These are phyloP conservation scores for Hypoxylon rickii DNA, from an alignment of 495 filamentous ascomycete genomes.

Conservation along the genomic window DNA sequence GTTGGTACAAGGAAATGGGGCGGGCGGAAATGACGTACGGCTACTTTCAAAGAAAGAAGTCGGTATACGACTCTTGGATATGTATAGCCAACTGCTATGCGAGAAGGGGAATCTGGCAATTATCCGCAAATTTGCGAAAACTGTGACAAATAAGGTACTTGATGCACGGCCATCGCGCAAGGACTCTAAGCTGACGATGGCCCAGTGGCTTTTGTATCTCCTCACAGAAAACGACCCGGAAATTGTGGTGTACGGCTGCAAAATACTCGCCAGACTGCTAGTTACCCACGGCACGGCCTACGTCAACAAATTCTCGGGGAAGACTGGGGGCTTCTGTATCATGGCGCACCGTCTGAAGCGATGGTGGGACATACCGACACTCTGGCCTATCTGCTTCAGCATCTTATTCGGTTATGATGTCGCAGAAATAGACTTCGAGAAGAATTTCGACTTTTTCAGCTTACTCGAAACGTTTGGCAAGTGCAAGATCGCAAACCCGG, in stretches of 20 bases:
- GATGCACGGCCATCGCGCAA: slow-evolving; percentile 21
- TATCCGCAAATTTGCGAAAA: slow-evolving; percentile 87
- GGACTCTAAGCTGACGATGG: slow-evolving; percentile 46
- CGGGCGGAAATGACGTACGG: slow-evolving; percentile 14
- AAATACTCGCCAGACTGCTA: slow-evolving; percentile 85
- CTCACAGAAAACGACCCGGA: slow-evolving; percentile 85
- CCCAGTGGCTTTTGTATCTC: slow-evolving; percentile 91
- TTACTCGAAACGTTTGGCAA: slow-evolving; percentile 73
- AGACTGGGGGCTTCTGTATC: slow-evolving; percentile 82
- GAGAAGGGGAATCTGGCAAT: slow-evolving; percentile 66
- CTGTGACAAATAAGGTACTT: slow-evolving; percentile 92
- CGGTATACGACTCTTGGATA: slow-evolving; percentile 74
- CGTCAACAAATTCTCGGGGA: slow-evolving; percentile 80
- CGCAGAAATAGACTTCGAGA: slow-evolving; percentile 71
- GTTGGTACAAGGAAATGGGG: slow-evolving; percentile 34
- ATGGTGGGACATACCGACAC: slow-evolving; percentile 84
- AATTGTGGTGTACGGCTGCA: slow-evolving; percentile 78
- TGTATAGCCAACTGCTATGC: slow-evolving; percentile 85
- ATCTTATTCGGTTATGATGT: slow-evolving; percentile 86
- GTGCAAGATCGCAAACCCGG: slow-evolving; percentile 71
- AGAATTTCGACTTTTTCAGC: slow-evolving; percentile 71
- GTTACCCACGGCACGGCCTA: slow-evolving; percentile 78
- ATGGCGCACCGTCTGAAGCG: slow-evolving; percentile 78
- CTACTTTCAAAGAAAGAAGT: slow-evolving; percentile 62
- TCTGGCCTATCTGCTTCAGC: slow-evolving; percentile 91